A percentile compares a stretch with the other conserved stretches of the same genome.
Evolutionary conservation across 2,329 filamentous ascomycete genomes (phyloP).

Genomic region (Cephalotrichum gorgonifer): DNA sequence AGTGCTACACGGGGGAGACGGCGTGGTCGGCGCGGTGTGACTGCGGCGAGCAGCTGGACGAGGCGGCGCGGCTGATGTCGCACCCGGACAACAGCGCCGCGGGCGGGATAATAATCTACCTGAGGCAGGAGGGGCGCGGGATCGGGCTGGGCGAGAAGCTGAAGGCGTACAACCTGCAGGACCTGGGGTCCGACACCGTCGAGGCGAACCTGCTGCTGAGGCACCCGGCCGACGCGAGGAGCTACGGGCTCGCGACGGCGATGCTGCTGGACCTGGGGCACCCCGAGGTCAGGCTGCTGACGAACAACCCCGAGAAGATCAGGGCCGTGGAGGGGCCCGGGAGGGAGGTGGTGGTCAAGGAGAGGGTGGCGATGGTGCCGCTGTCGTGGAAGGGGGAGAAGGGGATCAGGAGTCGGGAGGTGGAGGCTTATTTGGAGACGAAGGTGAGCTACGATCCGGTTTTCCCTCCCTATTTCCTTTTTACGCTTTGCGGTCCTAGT

Average conservation of each 20-base stretch:
- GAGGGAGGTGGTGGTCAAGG: constrained; percentile 75
- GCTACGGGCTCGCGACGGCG: constrained; percentile 91
- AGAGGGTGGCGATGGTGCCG: constrained; percentile 91
- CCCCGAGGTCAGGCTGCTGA: constrained; percentile 68
- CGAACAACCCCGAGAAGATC: constrained; percentile 97
- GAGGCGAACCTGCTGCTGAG: constrained; percentile 86
- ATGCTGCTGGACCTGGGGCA: constrained; percentile 84
- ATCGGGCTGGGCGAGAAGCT: constrained; percentile 93
- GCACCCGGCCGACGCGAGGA: constrained; percentile 88
- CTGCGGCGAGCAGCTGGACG: constrained; percentile 94
- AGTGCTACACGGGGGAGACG: constrained; percentile 97
- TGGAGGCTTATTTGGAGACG: constrained; percentile 87
- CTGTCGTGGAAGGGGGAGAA: constrained; percentile 81
- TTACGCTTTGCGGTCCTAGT: constrained; percentile 2
- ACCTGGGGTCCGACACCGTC: constrained; percentile 93
- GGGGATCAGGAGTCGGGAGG: constrained; percentile 77
- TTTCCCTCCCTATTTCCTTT: not conserved
- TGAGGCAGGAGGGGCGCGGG: constrained; percentile 90
- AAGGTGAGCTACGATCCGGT: constrained; percentile 61
- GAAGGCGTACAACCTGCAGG: constrained; percentile 96
- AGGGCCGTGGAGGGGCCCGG: constrained; percentile 86
- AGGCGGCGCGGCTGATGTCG: constrained; percentile 89
- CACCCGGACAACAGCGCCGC: constrained; percentile 46
- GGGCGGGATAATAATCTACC: constrained; percentile 88
- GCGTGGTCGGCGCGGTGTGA: constrained; percentile 97